These are phyloP conservation scores for Cyathus striatus DNA, from an alignment of 768 basidiomycete species.

Conservation along the genomic window DNA sequence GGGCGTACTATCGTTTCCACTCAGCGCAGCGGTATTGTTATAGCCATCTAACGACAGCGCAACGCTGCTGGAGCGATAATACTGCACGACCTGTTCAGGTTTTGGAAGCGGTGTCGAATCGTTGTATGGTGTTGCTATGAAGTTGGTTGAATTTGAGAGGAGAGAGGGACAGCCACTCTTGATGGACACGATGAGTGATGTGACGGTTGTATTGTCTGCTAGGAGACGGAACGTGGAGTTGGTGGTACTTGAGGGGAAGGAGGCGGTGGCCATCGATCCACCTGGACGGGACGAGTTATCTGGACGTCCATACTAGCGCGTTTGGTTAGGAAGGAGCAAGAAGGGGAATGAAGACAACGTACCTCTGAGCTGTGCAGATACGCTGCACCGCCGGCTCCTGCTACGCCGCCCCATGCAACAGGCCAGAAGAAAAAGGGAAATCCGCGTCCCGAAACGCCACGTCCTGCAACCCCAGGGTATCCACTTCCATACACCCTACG, in stretches of 20 bases:
- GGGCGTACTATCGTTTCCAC: constrained; percentile 29
- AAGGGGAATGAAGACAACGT: constrained; percentile 8
- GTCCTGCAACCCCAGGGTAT: constrained; percentile 41
- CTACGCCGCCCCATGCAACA: constrained; percentile 36
- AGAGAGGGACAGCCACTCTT: constrained; percentile 31
- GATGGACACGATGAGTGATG: constrained; percentile 37
- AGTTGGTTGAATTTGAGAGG: constrained; percentile 14
- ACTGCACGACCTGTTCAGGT: constrained; percentile 58
- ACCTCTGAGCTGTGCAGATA: constrained; percentile 33
- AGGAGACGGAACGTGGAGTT: constrained; percentile 41
- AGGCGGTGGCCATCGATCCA: constrained; percentile 37
- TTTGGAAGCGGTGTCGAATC: constrained; percentile 25
- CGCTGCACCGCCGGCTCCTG: constrained; percentile 12
- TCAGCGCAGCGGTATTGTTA: constrained; percentile 52
- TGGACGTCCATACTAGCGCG: constrained; percentile 20
- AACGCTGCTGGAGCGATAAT: constrained; percentile 64
- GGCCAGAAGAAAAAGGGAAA: constrained; percentile 68
- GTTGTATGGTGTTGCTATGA: constrained; percentile 21
- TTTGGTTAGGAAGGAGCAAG: not conserved
- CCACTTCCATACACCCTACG: constrained; percentile 54
- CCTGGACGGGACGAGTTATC: constrained; percentile 46
- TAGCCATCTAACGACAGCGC: constrained; percentile 61
- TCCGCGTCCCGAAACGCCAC: constrained; percentile 39
- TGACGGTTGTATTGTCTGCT: constrained; percentile 42
- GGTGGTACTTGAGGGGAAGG: constrained; percentile 32